These are phyloP conservation scores for Alternaria arborescens DNA, from an alignment of 2,329 filamentous ascomycete genomes.

Conservation along the genomic window DNA sequence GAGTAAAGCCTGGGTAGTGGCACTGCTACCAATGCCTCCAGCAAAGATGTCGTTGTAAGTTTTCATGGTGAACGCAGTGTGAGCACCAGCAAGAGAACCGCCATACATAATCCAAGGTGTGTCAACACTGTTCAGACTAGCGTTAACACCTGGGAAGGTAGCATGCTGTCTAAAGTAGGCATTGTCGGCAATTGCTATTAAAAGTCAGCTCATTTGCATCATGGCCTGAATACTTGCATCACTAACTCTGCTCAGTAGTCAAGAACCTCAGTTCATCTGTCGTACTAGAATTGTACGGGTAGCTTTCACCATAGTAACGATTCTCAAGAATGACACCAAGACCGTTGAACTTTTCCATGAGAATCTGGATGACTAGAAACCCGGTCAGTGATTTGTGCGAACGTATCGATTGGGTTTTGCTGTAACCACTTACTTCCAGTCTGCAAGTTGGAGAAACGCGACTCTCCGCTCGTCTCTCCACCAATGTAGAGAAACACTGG, in stretches of 20 bases:
- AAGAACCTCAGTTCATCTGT: conserved; percentile 61
- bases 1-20: conserved; percentile 52
- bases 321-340: conserved; percentile 64
- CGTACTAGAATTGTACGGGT: conserved; percentile 58
- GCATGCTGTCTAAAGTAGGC: conserved; percentile 61
- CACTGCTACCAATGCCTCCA: conserved; percentile 61
- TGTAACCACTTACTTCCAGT: conserved; percentile 49
- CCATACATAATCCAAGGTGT: conserved; percentile 60
- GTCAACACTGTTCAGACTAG: conserved; percentile 53
- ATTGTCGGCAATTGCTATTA: conserved; percentile 59
- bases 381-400: not conserved
- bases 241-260: conserved; percentile 59
- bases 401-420: not conserved
- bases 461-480: conserved; percentile 56
- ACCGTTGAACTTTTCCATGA: conserved; percentile 64
- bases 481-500: conserved; percentile 61
- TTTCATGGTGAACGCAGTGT: conserved; percentile 58
- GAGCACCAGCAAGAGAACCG: conserved; percentile 55
- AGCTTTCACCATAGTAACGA: conserved; percentile 61
- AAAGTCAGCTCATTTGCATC: not conserved
- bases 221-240: not conserved
- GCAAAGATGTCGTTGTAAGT: conserved; percentile 57
- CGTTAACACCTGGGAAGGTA: conserved; percentile 56
- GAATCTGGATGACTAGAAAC: conserved; percentile 58
- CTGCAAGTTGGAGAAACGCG: conserved; percentile 50